These are phyloP conservation scores for Colletotrichum nymphaeae DNA, from an alignment of 2,329 filamentous ascomycete genomes.

Conservation along the genomic window DNA sequence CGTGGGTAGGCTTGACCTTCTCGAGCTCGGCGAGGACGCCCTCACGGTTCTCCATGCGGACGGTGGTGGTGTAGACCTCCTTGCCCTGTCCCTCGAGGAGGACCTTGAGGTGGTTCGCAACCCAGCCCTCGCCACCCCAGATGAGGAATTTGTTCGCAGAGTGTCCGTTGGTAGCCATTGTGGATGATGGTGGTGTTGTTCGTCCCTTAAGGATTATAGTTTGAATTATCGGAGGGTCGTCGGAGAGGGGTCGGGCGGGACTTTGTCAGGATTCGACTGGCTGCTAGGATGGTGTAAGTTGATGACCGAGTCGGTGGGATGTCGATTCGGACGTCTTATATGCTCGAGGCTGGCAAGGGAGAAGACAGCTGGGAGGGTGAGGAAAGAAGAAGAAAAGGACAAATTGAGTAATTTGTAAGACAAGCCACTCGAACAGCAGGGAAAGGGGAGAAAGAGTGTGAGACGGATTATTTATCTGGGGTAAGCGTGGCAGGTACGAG, in stretches of 20 bases:
- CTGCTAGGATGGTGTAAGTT: conserved; percentile 17
- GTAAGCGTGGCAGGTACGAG: conserved; percentile 30
- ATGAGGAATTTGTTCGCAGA: conserved; percentile 65
- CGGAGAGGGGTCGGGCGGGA: conserved; percentile 2
- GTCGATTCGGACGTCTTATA: conserved; percentile 19
- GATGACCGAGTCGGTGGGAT: background rate
- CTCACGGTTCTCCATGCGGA: conserved; percentile 74
- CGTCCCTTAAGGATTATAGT: background rate
- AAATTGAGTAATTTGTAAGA: conserved; percentile 32
- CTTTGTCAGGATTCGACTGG: background rate
- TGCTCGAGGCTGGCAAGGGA: conserved; percentile 22
- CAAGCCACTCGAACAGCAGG: conserved; percentile 1
- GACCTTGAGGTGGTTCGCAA: conserved; percentile 69
- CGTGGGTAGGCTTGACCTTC: conserved; percentile 71
- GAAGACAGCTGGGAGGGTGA: conserved; percentile 1
- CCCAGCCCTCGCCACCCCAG: conserved; percentile 74
- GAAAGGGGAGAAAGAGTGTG: conserved; percentile 5
- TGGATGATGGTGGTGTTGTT: conserved; percentile 17
- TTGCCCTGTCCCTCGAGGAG: conserved; percentile 70
- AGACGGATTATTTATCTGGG: conserved; percentile 34
- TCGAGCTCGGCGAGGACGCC: conserved; percentile 67
- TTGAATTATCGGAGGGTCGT: conserved; percentile 12
- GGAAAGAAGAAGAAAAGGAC: conserved; percentile 10
- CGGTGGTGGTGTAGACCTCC: conserved; percentile 68
- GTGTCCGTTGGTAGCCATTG: conserved; percentile 45